Base-by-base conservation (phyloP, 2,329 filamentous ascomycete genomes). In the Didymella pinodella region DNA sequence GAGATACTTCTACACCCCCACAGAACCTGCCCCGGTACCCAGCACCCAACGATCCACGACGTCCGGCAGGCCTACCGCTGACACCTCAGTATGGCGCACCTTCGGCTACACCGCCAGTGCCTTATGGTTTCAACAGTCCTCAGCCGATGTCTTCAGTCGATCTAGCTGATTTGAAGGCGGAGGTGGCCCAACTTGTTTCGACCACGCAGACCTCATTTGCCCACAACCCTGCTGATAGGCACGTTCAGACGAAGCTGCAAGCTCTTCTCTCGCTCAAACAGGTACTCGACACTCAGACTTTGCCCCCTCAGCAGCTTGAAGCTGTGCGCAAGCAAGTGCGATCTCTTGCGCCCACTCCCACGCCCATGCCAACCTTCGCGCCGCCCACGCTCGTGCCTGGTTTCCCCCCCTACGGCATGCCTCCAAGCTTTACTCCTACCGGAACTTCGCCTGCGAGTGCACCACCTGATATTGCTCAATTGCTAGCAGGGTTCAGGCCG, bases 301-400 rank as follows among this genome's bases (percentile, higher is more conserved):
- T 97, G 75, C 89, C 89, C 59, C 87, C 88, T 28, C 10, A 11
- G 7, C 3, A 6, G 80, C 85, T 97, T 75, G 88, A 90, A 78
- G 86, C 90, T 76, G 90, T 97, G 78, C 91, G 90, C 78, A 88
- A 90, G 75, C 92, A 95, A 85, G 88, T 97, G 78, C 88, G 90
- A 77, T 87, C 88, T 77, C 85, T 97, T 77, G 86, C 80, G 34
- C 87, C 83, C 79, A 85, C 86, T 73, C 82, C 87, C 77, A 82
- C 83, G 40, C 67, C 70, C n/a, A 64, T 67, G 38, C 75, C 79
- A 20, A 69, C 72, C 71, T 77, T 77, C 68, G 54, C 63, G 38
- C 58, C 65, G 12, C 54, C 77, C 20, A 64, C 75, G 7, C 63
- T 67, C 2, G 66, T 73, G 14, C 69, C 73, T 60, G 70, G 65